phyloP scores from a whole-genome alignment of 1,284 basidiomycete genomes.

The Sphagnurus paluster region DNA sequence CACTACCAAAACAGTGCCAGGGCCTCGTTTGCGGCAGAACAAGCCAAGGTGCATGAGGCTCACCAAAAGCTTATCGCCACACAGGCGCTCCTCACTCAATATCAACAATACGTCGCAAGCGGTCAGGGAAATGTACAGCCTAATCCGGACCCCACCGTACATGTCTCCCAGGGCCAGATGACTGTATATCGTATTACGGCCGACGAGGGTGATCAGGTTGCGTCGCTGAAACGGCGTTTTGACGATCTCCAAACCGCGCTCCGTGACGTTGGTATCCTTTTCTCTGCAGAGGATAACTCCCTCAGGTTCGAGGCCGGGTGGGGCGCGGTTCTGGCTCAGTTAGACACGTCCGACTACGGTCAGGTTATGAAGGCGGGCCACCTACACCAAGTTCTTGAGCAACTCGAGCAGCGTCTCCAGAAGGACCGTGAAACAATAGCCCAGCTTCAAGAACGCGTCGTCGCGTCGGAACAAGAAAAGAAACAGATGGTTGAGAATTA shows the following conservation, averaged over 20 bases:
- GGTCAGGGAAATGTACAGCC: not conserved
- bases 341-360: slow-evolving; percentile 12
- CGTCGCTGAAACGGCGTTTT: slow-evolving; percentile 11
- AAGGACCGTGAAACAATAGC: slow-evolving; percentile 18
- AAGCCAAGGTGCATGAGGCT: slow-evolving; percentile 5
- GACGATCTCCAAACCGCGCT: slow-evolving; percentile 18
- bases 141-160: not conserved
- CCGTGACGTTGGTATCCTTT: slow-evolving; percentile 18
- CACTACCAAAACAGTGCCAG: slow-evolving; percentile 9
- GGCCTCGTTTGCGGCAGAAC: slow-evolving; percentile 10
- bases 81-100: slow-evolving; percentile 11
- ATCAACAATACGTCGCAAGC: slow-evolving; percentile 5
- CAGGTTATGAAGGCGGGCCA: slow-evolving; percentile 16
- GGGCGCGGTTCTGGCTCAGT: slow-evolving; percentile 20
- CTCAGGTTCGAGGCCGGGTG: slow-evolving; percentile 20
- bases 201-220: slow-evolving; percentile 5
- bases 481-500: slow-evolving; percentile 11
- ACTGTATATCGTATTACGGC: too few species aligned
- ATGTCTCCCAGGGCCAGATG: not conserved
- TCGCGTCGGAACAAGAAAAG: slow-evolving; percentile 12
- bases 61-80: slow-evolving; percentile 8
- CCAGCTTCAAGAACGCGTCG: slow-evolving; percentile 11
- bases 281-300: slow-evolving; percentile 16
- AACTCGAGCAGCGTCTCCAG: slow-evolving; percentile 15
- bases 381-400: slow-evolving; percentile 15